These are phyloP conservation scores for Kwoniella europaea DNA, from an alignment of 768 basidiomycete genomes.

Conservation along the genomic window DNA sequence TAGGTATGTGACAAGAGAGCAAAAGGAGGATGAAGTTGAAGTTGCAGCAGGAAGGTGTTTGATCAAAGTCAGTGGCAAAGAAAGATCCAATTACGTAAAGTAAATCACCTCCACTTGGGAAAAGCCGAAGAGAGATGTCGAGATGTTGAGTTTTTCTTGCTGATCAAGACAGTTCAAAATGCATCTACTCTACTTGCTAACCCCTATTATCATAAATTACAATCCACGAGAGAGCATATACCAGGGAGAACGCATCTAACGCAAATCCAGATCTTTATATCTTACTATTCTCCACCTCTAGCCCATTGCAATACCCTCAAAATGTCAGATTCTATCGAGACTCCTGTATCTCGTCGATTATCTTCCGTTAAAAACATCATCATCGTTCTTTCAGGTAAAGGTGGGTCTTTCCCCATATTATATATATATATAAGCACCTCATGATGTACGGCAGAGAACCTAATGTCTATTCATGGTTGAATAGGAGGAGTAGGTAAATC, in stretches of 20 bases:
- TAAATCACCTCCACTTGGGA: slow-evolving; percentile 24
- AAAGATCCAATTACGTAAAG: slow-evolving; percentile 9
- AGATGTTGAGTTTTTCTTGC: slow-evolving; percentile 6
- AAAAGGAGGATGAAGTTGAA: neutral
- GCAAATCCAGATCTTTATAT: too few species aligned
- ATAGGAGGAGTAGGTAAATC: slow-evolving; percentile 90
- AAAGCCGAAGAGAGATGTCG: slow-evolving; percentile 2
- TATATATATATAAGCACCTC: too few species aligned
- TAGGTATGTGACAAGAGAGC: neutral
- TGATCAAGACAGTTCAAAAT: slow-evolving; percentile 3
- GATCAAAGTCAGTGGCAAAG: slow-evolving; percentile 18
- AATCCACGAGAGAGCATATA: too few species aligned
- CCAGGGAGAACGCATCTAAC: too few species aligned
- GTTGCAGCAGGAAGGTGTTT: neutral
- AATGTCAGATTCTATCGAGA: slow-evolving; percentile 57
- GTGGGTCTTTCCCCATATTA: slow-evolving; percentile 18
- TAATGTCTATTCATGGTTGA: too few species aligned
- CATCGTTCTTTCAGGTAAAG: slow-evolving; percentile 93
- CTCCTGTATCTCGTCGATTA: slow-evolving; percentile 74
- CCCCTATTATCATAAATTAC: too few species aligned
- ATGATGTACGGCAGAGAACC: too few species aligned
- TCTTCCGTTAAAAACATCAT: slow-evolving; percentile 79
- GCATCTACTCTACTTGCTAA: too few species aligned
- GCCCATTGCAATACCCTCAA: neutral
- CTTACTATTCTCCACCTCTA: too few species aligned